A percentile compares a stretch with the other conserved stretches of the same genome.
phyloP scores from a whole-genome alignment of 108 stramenopile genomes.

The Fragilaria crotonensis region DNA sequence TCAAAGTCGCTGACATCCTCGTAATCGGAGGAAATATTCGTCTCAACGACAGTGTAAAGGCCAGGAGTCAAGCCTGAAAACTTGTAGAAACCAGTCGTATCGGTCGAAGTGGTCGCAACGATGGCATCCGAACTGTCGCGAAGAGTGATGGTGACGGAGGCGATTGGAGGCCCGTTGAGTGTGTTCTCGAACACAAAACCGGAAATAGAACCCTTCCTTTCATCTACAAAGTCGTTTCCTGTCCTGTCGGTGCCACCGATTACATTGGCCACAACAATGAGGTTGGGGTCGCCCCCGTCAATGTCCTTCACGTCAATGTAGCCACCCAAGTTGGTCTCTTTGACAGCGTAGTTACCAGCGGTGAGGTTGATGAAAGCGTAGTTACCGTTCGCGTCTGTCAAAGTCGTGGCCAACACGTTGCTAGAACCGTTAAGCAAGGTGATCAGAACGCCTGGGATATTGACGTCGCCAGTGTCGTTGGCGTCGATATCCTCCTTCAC shows the following conservation, averaged over 20 bases:
- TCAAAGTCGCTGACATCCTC: not conserved
- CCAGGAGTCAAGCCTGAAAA: not conserved
- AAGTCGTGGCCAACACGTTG: not conserved
- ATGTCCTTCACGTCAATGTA: not conserved
- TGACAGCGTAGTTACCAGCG: not conserved
- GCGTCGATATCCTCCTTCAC: not conserved
- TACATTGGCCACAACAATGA: not conserved
- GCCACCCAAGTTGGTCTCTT: not conserved
- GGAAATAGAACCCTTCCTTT: not conserved
- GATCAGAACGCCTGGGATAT: not conserved
- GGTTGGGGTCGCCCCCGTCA: not conserved
- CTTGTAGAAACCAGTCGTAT: not conserved
- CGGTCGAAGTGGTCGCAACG: not conserved
- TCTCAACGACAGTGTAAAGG: not conserved
- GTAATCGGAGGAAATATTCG: not conserved
- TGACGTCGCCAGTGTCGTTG: not conserved
- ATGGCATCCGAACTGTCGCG: not conserved
- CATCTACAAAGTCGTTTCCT: not conserved
- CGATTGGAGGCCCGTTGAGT: not conserved
- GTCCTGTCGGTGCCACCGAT: not conserved
- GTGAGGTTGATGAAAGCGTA: not conserved
- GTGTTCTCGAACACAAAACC: not conserved
- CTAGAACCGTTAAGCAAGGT: not conserved
- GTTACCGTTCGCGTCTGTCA: not conserved
- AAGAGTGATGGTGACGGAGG: not conserved